These are phyloP conservation scores for Excoecaria agallocha DNA, from an alignment of 345 rosid genomes.

Conservation along the genomic window DNA sequence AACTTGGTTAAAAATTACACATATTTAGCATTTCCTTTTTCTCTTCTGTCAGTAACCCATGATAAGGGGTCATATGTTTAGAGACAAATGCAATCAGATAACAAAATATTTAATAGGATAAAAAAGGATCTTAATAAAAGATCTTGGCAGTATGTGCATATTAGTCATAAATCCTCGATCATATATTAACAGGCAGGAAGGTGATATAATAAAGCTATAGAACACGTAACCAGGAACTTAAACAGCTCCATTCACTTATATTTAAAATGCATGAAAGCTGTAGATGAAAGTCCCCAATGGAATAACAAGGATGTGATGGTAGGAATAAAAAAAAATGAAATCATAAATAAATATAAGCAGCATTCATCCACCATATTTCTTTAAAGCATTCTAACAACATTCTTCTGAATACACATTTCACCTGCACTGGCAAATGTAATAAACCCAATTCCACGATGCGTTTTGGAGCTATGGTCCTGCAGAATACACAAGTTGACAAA, in stretches of 20 bases:
- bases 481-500: conserved; percentile 12
- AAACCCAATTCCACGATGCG: conserved; percentile 96
- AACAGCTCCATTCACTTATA: not conserved
- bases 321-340: not conserved
- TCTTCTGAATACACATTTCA: conserved; percentile 2
- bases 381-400: not conserved
- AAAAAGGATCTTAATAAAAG: not conserved
- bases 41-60: not conserved
- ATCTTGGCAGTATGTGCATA: not conserved
- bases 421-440: conserved; percentile 87
- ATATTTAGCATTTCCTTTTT: too few species aligned
- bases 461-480: conserved; percentile 82
- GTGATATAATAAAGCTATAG: not conserved
- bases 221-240: not conserved
- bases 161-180: not conserved
- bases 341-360: not conserved
- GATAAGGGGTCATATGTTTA: not conserved
- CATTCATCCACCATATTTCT: not conserved
- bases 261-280: too few species aligned
- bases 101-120: not conserved
- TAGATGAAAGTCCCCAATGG: not conserved
- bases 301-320: not conserved
- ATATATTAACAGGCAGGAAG: not conserved
- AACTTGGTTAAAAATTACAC: too few species aligned
- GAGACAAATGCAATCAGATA: not conserved